A percentile compares a stretch with the other conserved stretches of the same genome.
Conservation (phyloP, 495 filamentous ascomycete species). For the Cercophora scortea region DNA sequence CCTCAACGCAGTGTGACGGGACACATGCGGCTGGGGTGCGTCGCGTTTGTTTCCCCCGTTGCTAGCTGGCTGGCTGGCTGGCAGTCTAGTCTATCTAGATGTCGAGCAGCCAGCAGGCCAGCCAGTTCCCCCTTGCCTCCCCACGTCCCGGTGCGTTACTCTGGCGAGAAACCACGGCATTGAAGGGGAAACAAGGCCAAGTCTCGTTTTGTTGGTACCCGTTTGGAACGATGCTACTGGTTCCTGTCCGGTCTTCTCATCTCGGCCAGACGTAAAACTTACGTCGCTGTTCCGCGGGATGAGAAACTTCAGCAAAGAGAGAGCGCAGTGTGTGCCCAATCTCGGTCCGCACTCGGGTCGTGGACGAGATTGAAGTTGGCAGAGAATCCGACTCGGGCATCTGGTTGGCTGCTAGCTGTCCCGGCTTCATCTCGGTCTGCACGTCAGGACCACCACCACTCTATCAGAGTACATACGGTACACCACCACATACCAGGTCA, state of each 20-base stretch:
- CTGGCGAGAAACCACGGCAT: too few species aligned
- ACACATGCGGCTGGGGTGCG: too few species aligned
- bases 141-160: too few species aligned
- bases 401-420: slow-evolving; percentile 8
- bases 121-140: too few species aligned
- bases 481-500: neutral
- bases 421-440: slow-evolving; percentile 14
- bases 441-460: neutral
- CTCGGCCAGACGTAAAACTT: neutral
- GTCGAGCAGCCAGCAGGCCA: too few species aligned
- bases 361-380: neutral
- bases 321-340: neutral
- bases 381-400: neutral
- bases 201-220: neutral
- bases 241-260: neutral
- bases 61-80: too few species aligned
- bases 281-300: neutral
- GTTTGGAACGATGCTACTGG: neutral
- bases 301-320: neutral
- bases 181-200: too few species aligned
- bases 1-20: too few species aligned
- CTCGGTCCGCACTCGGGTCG: neutral
- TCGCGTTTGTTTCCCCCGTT: too few species aligned
- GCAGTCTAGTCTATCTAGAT: too few species aligned
- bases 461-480: neutral